Evolutionary conservation across 768 basidiomycete genomes (phyloP).

Genomic region (Trametes villosa): DNA sequence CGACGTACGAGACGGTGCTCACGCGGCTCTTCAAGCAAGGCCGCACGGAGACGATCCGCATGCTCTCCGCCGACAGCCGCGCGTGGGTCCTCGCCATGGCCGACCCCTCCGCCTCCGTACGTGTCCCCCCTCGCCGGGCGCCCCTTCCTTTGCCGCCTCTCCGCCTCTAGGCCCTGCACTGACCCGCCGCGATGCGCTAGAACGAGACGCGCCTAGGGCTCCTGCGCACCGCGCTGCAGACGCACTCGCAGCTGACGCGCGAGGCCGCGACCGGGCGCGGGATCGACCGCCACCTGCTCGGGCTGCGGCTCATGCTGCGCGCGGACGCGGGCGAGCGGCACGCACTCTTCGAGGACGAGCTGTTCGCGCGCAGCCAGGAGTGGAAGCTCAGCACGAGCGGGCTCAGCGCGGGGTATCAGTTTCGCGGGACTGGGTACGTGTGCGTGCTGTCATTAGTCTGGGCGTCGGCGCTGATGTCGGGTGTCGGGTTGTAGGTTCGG

Average conservation of each 20-base stretch:
- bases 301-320: constrained; percentile 68
- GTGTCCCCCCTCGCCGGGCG: constrained; percentile 24
- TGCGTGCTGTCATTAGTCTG: neutral
- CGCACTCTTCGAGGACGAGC: constrained; percentile 73
- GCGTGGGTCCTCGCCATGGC: constrained; percentile 79
- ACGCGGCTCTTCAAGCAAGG: constrained; percentile 87
- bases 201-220: constrained; percentile 46
- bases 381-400: constrained; percentile 94
- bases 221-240: constrained; percentile 68
- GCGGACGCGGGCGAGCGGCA: constrained; percentile 57
- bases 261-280: constrained; percentile 82
- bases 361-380: constrained; percentile 73
- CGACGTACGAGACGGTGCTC: constrained; percentile 92
- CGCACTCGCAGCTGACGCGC: constrained; percentile 73
- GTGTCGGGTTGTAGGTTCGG: constrained; percentile 63
- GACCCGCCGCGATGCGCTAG: constrained; percentile 7
- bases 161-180: neutral
- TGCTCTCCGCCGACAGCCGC: constrained; percentile 72
- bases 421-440: constrained; percentile 83
- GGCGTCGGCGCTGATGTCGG: neutral
- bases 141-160: neutral
- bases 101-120: constrained; percentile 53
- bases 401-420: constrained; percentile 81
- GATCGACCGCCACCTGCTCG: constrained; percentile 91
- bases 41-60: constrained; percentile 88